phyloP scores from a whole-genome alignment of 225 moss, liverwort and hornwort genomes.

The Straminergon stramineum region DNA sequence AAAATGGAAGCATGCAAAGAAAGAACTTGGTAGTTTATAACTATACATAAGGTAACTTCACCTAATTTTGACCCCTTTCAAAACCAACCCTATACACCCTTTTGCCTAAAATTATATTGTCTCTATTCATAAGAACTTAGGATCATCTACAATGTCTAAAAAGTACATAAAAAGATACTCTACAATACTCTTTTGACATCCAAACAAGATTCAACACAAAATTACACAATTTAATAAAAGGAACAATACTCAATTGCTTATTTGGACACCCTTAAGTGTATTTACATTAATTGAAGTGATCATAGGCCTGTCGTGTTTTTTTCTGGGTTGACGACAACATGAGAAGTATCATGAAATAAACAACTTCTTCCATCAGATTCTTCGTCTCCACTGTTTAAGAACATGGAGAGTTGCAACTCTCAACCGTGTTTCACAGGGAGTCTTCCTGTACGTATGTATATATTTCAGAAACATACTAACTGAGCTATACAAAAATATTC shows the following conservation, averaged over 20 bases:
- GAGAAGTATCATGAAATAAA: background rate
- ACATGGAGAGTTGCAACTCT: background rate
- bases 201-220: background rate
- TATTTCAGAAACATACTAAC: background rate
- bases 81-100: background rate
- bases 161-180: background rate
- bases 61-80: rapidly evolving
- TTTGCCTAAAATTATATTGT: background rate
- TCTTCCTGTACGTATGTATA: background rate
- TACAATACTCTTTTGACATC: no score
- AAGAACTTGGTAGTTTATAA: background rate
- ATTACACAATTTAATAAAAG: background rate
- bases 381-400: background rate
- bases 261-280: background rate
- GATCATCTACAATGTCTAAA: rapidly evolving
- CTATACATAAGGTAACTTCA: background rate
- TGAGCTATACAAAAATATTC: background rate
- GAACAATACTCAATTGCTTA: background rate
- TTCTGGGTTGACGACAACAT: background rate
- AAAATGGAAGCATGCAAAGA: background rate
- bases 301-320: background rate
- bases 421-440: background rate
- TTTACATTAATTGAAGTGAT: background rate
- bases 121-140: background rate
- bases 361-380: background rate